phyloP scores from a whole-genome alignment of 257 asterid genomes.

The Solanum pimpinellifolium region DNA sequence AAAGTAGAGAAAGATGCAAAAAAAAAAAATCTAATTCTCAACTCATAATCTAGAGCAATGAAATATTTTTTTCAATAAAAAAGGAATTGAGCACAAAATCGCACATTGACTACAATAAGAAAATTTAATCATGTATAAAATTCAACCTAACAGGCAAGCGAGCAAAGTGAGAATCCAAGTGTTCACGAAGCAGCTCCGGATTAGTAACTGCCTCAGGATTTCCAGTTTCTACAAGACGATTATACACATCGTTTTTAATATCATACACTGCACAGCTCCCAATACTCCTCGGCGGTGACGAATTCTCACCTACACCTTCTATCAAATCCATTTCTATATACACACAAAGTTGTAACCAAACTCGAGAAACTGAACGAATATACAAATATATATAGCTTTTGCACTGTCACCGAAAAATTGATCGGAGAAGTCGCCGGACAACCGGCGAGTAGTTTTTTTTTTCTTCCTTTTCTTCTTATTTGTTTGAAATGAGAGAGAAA shows the following conservation, averaged over 20 bases:
- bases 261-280: slow-evolving; percentile 53
- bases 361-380: neutral
- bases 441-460: neutral
- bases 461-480: neutral
- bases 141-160: slow-evolving; percentile 76
- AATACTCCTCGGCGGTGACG: slow-evolving; percentile 78
- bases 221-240: slow-evolving; percentile 51
- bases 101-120: neutral
- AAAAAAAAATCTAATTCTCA: neutral
- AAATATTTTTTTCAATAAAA: neutral
- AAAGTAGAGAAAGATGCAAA: neutral
- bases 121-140: neutral
- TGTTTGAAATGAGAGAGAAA: slow-evolving; percentile 5
- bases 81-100: neutral
- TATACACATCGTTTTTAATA: slow-evolving; percentile 53
- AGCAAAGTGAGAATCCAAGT: slow-evolving; percentile 71
- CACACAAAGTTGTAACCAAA: neutral
- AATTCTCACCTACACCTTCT: slow-evolving; percentile 90
- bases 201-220: slow-evolving; percentile 49
- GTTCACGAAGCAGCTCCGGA: slow-evolving; percentile 58
- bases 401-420: slow-evolving; percentile 1
- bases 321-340: slow-evolving; percentile 45
- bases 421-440: slow-evolving; percentile 6
- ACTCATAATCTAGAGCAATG: neutral
- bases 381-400: neutral